Base-by-base conservation (phyloP, 73 alveolate genomes). In the Breviolum minutum region DNA sequence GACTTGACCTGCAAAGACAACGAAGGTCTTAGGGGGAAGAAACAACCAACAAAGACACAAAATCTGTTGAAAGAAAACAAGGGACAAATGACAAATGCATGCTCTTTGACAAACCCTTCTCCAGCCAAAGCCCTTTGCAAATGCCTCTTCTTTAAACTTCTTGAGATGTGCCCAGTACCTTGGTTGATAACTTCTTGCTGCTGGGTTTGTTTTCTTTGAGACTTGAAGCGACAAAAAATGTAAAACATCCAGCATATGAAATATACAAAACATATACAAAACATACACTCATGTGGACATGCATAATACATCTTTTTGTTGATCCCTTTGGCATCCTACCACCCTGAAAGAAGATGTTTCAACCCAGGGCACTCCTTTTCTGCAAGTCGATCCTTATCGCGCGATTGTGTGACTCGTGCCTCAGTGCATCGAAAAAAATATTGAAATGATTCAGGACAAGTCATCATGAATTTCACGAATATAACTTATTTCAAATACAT, bases 111-210 rank as follows among this genome's bases (percentile, higher is more conserved):
- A 40, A 13, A 74, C 2, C 84, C 84, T 24, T 27, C 84, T 74
- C 24, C 17, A 68, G 24, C 24, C 77, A 22, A 14, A 68, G 24
- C 24, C 77, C 77, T 22, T 14, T 17, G 24, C 20, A 2, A 40
- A 40, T 13, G 70, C 96, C 32, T 90, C 96, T 6, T 90, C 96
- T 74, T 90, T 90, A 76, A 90, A 90, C 87, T 90, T 90, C 76
- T 70, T 90, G 63, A 90, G 74, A 54, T 90, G 79, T 29, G 76
- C 96, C 96, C 96, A 90, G 32, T 90, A 90, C 96, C 96, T 90
- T n/a, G 20, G n/a, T 76, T 76, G 13, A 11, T 27, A 54, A 77
- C 48, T 19, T 32, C 24, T n/a, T 76, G 62, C 90, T 11, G 8
- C 12, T 20, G 20, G 54, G 29, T 16, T 71, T 0, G 30, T 54